Base-by-base conservation (phyloP, 495 filamentous ascomycete genomes). In the Pseudevernia furfuracea region DNA sequence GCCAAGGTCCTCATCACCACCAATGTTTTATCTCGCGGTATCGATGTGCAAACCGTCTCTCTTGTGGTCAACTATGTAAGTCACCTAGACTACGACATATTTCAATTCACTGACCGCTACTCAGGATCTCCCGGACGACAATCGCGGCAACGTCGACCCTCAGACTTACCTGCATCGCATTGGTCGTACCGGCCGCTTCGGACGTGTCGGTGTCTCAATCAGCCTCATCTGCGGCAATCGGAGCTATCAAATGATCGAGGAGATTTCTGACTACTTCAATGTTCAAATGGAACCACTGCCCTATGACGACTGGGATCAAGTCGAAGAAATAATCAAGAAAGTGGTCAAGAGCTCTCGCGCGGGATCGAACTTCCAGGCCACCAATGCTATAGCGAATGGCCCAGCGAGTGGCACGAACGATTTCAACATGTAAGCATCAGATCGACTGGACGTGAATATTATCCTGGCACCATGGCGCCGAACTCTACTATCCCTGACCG, bases 1-100 rank as follows among this genome's bases (percentile, higher is more conserved):
- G 89, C 90, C 60, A 99, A 97, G 80, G 94, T 99, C n/a, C 86
- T 99, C 63, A 97, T 97, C 71, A 93, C 95, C 0, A 99, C 95
- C 69, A 97, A 99, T 72, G 93, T 99, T 44, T 84, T 99, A 58
- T 89, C 95, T 9, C 90, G 95, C 71, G 95, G 95, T 69, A 97
- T 99, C 66, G 95, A 99, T 76, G 92, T 99, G 15, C 90, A 91
- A 38, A 92, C 92, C 25, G 95, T 97, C 4, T 95, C 91, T 23
- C 89, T 99, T 82, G 95, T 99, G 41, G 87, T 99, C 76, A 99
- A 99, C 78, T 99, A 97, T 75, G 78, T 82, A 74, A 67, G 77
- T 73, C 19, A 14, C 7, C 0, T 38, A 58, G 23, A 19, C 21
- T n/a, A 2, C 5, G 21, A 30, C 58, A 65, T 53, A 12, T 38